Base-by-base conservation (phyloP, 1,284 basidiomycete species). In the Trichosporon coremiiforme region DNA sequence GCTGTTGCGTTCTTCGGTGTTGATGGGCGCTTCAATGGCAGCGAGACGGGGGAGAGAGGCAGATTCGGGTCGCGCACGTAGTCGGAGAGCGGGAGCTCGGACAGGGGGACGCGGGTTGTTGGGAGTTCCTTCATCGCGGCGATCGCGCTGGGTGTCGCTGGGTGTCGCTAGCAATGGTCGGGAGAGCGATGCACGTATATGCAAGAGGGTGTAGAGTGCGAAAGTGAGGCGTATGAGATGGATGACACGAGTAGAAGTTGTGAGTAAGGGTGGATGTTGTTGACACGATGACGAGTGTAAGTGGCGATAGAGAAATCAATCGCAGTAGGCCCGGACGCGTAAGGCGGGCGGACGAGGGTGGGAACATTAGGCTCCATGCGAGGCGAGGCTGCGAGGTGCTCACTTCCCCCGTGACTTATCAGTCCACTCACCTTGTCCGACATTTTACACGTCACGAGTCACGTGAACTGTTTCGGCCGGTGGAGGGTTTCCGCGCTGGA, bases 11-110 rank as follows among this genome's bases (percentile, higher is more conserved):
- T 15, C 17, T 73, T 73, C 33, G 66, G 68, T 1, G 66, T 71
- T 6, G 38, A 15, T 4, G 66, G 38, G 22, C 74, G 71, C 68
- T 75, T 75, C 45, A 45, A 25, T 12, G 74, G 73, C 0, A 70
- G 62, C 1, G 73, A 73, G 13, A 71, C 64, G 10, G 74, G 71
- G 0, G 73, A 15, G 38, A 64, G 22, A 50, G 22, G 17, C 31
- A 36, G 17, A 64, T 67, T 67, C 8, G 64, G 66, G 31, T 53
- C 65, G 10, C 60, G 65, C 31, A 70, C n/a, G 55, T 71, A 75
- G n/a, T 64, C 64, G n/a, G 68, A 31, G 20, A 75, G 55, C 4
- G 74, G 69, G 31, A 75, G 71, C 65, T 50, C 45, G 47, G 6
- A 6, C 29, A 57, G 47, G 10, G 53, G 45, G 29, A 35, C 47